Percentiles rank a stretch among this genome's conserved stretches.
Evolutionary conservation across 441 rosid species (phyloP).

Genomic region (Manihot esculenta): DNA sequence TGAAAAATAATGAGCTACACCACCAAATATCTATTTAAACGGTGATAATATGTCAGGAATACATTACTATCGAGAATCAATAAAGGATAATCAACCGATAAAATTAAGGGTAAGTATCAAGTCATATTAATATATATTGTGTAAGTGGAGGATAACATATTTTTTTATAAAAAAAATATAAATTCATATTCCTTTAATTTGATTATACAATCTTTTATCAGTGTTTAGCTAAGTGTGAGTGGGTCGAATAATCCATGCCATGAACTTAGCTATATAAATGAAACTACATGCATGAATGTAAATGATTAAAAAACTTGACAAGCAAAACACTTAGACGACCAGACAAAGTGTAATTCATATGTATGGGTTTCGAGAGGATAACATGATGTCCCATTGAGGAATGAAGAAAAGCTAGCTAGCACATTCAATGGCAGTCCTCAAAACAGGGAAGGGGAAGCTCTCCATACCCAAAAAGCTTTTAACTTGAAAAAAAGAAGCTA

Average conservation of each 20-base stretch:
- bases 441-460: conserved; percentile 30
- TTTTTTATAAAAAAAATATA: no score
- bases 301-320: conserved; percentile 15
- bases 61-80: no score
- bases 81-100: no score
- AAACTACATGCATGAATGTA: conserved; percentile 25
- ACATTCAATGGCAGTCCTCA: conserved; percentile 27
- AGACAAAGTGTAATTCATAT: not conserved
- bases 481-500: no score
- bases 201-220: not conserved
- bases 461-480: no score
- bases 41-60: no score
- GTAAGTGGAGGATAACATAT: no score
- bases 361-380: not conserved
- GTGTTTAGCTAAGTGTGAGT: not conserved
- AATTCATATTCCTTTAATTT: no score
- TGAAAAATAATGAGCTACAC: no score
- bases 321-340: conserved; percentile 10
- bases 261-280: not conserved
- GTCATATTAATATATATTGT: no score
- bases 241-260: not conserved
- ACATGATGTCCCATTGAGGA: not conserved
- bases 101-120: no score
- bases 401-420: not conserved
- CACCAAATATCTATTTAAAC: no score